Conservation (phyloP, 148 eudicot genomes). For the Hydrangea macrophylla region DNA sequence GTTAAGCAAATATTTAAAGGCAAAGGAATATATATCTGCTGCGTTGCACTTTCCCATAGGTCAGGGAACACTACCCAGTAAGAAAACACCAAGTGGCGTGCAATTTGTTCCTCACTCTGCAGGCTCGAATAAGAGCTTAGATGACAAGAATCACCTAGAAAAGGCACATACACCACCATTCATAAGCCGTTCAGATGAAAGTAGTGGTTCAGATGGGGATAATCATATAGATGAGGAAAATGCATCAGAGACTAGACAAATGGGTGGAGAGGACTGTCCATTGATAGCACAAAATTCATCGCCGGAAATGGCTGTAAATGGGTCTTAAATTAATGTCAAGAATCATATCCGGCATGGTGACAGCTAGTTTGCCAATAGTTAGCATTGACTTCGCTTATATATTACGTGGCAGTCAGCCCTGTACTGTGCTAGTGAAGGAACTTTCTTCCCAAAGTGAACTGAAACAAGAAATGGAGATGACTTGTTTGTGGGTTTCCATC, state of each 20-base stretch:
- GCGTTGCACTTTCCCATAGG: conserved; percentile 73
- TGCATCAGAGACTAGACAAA: conserved; percentile 36
- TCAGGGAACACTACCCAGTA: conserved; percentile 63
- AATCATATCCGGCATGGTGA: not conserved
- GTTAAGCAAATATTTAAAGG: conserved; percentile 39
- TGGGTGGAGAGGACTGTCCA: conserved; percentile 41
- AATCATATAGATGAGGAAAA: conserved; percentile 23
- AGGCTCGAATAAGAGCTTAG: conserved; percentile 29
- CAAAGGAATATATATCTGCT: conserved; percentile 69
- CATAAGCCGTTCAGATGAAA: conserved; percentile 24
- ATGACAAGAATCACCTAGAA: conserved; percentile 29
- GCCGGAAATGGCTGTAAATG: conserved; percentile 65
- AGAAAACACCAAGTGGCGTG: conserved; percentile 37
- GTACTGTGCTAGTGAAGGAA: not conserved
- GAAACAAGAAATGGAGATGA: not conserved
- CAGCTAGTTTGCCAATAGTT: not conserved
- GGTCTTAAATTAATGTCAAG: conserved; percentile 36
- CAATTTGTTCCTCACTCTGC: conserved; percentile 22
- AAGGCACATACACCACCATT: conserved; percentile 16
- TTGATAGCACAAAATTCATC: conserved; percentile 46
- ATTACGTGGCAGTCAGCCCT: not conserved
- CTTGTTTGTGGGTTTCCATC: conserved; percentile 5
- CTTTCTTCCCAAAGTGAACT: not conserved
- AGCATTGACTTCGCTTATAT: not conserved
- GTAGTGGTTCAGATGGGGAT: conserved; percentile 22